Conservation (phyloP, 2,329 filamentous ascomycete species). For the Helotiales sp. region DNA sequence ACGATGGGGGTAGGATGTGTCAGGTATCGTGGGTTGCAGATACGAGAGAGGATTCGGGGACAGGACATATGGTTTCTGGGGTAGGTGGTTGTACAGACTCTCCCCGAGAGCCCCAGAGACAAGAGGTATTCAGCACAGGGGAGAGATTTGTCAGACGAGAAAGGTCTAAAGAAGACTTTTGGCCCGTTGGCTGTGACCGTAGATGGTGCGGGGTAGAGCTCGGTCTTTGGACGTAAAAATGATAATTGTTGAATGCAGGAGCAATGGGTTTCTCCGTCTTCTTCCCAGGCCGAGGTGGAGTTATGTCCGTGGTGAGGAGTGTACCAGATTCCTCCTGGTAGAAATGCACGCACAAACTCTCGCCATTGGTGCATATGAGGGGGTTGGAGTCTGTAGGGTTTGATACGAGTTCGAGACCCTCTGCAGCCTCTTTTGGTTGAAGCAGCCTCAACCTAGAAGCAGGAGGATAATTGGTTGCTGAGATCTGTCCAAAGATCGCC, state of each 20-base stretch:
- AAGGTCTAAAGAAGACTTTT: not conserved
- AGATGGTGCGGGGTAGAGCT: not conserved
- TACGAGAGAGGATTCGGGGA: no score
- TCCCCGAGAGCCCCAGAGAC: not conserved
- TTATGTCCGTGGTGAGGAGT: not conserved
- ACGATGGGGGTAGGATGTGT: not conserved
- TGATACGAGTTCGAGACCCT: constrained; percentile 1
- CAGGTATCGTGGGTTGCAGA: no score
- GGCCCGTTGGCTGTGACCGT: not conserved
- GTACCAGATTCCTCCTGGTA: no score
- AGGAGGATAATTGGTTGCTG: not conserved
- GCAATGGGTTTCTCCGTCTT: not conserved
- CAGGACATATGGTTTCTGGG: not conserved
- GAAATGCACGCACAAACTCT: not conserved
- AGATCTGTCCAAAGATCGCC: constrained; percentile 13
- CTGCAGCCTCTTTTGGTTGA: not conserved
- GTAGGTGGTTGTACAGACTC: not conserved
- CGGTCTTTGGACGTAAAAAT: no score
- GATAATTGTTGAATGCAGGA: not conserved
- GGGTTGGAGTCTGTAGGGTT: not conserved
- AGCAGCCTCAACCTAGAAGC: no score
- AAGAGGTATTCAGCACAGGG: not conserved
- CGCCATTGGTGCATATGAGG: not conserved
- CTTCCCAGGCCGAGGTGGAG: not conserved
- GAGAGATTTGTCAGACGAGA: not conserved